Percentiles rank a stretch among this genome's conserved stretches.
Evolutionary conservation across 129 eudicot genomes (phyloP).

Genomic region (Scalesia atractyloides): DNA sequence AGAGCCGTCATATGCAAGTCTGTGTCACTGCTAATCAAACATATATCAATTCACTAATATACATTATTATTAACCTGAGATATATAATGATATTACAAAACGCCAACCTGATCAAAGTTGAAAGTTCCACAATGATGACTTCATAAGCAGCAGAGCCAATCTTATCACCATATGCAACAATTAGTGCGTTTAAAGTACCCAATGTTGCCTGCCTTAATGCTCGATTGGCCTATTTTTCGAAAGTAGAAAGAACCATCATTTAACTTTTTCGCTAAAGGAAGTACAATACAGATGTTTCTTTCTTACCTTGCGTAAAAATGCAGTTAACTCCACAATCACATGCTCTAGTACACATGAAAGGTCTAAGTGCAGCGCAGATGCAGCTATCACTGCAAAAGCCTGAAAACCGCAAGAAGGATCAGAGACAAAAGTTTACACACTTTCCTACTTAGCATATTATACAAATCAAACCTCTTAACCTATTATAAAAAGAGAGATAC

Average conservation of each 20-base stretch:
- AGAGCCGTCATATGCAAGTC: conserved; percentile 99
- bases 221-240: conserved; percentile 76
- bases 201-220: conserved; percentile 95
- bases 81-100: conserved; percentile 1
- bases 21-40: conserved; percentile 61
- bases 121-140: conserved; percentile 90
- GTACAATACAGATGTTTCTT: not conserved
- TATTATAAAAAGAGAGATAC: not conserved
- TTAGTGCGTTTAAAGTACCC: conserved; percentile 85
- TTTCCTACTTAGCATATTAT: conserved; percentile 10
- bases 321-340: conserved; percentile 87
- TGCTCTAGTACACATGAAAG: conserved; percentile 92
- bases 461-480: conserved; percentile 3
- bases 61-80: conserved; percentile 12
- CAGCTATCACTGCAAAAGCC: conserved; percentile 98
- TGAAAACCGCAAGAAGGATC: conserved; percentile 36
- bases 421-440: conserved; percentile 15
- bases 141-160: conserved; percentile 93
- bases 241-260: conserved; percentile 23
- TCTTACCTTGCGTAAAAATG: conserved; percentile 86
- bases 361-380: conserved; percentile 84
- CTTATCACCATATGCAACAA: conserved; percentile 91
- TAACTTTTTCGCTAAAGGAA: not conserved
- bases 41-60: not conserved
- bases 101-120: conserved; percentile 83